These are phyloP conservation scores for Zostera marina DNA, from an alignment of 116 monocot species.

Conservation along the genomic window DNA sequence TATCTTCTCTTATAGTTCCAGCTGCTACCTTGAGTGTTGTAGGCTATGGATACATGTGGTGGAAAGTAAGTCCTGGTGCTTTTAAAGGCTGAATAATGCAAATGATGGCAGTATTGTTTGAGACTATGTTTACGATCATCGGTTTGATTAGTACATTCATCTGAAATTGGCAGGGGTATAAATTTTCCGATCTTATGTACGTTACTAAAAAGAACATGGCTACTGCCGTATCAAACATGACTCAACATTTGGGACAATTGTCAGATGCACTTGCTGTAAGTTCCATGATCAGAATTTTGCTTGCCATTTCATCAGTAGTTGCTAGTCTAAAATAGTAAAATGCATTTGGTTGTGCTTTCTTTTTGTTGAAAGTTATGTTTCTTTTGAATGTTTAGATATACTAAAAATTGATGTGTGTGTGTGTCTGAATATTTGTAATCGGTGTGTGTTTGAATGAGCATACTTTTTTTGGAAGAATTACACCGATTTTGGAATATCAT, in stretches of 20 bases:
- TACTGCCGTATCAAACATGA: slow-evolving; percentile 88
- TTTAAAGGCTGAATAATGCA: not conserved
- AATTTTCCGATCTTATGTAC: slow-evolving; percentile 89
- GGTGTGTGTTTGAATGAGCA: too few species aligned
- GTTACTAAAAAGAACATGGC: slow-evolving; percentile 89
- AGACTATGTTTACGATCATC: not conserved
- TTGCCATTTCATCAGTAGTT: not conserved
- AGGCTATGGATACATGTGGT: slow-evolving; percentile 98
- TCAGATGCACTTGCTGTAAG: slow-evolving; percentile 81
- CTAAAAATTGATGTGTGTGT: too few species aligned
- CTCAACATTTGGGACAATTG: slow-evolving; percentile 79
- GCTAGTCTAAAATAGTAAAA: not conserved
- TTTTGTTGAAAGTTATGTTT: too few species aligned
- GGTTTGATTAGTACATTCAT: not conserved
- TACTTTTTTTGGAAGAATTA: too few species aligned
- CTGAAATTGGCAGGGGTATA: slow-evolving; percentile 31
- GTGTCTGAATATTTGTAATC: too few species aligned
- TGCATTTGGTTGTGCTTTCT: too few species aligned
- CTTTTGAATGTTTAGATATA: too few species aligned
- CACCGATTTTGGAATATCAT: too few species aligned
- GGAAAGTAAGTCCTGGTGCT: slow-evolving; percentile 52
- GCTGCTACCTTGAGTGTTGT: slow-evolving; percentile 66
- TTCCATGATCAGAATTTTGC: slow-evolving; percentile 1
- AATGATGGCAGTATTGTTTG: not conserved
- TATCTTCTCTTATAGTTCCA: slow-evolving; percentile 48